These are phyloP conservation scores for Aphanocladium album DNA, from an alignment of 2,329 filamentous ascomycete species.

Conservation along the genomic window DNA sequence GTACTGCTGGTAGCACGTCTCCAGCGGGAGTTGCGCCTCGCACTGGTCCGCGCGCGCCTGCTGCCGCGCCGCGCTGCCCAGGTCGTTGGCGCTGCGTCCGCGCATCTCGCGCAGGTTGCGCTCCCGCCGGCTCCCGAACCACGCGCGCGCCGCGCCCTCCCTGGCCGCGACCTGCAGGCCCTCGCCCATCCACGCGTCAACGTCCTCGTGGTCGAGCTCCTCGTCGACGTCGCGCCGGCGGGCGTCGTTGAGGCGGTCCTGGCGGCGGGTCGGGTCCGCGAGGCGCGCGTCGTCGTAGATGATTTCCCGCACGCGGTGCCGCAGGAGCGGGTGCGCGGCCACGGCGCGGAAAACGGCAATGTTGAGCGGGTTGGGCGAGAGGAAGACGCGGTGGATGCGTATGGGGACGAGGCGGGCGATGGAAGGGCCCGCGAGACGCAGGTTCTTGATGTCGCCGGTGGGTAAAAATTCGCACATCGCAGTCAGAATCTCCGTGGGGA, in stretches of 20 bases:
- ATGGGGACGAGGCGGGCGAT: not conserved
- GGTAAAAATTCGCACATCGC: not conserved
- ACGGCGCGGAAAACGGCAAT: constrained; percentile 32
- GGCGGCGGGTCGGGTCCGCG: not conserved
- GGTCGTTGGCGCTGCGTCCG: not conserved
- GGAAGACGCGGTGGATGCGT: constrained; percentile 26
- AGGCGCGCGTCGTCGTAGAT: constrained; percentile 32
- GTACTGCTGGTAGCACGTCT: not conserved
- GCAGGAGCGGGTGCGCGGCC: constrained; percentile 30
- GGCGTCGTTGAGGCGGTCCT: not conserved
- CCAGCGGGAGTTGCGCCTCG: not conserved
- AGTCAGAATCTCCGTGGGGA: not conserved
- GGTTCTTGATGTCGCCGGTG: constrained; percentile 1
- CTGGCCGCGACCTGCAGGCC: not conserved
- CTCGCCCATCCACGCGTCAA: not conserved
- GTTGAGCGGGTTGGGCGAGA: constrained; percentile 35
- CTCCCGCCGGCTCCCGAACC: not conserved
- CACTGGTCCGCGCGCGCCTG: not conserved
- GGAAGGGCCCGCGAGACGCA: not conserved
- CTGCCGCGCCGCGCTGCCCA: not conserved
- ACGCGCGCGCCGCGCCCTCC: not conserved
- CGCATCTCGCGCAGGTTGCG: not conserved
- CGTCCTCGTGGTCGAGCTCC: not conserved
- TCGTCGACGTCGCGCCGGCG: not conserved
- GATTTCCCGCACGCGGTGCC: constrained; percentile 29